These are phyloP conservation scores for Mrakia hoshinonis DNA, from an alignment of 768 basidiomycete species.

Conservation along the genomic window DNA sequence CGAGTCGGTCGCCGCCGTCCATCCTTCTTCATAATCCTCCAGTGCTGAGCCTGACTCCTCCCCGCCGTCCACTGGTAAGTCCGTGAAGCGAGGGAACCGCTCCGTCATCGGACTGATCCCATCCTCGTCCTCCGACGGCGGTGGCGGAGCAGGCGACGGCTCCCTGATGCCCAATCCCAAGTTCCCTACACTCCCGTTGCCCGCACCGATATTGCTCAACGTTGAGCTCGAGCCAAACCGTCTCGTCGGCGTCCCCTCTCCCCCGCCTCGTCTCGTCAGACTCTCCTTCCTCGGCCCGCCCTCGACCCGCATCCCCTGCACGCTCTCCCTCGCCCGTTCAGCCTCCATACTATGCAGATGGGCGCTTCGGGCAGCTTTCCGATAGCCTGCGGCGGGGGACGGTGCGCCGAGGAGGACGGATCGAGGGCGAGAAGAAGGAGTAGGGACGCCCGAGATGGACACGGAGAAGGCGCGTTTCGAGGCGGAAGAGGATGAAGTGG, in stretches of 20 bases:
- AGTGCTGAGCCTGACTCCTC: background rate
- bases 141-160: background rate
- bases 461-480: slow-evolving; percentile 6
- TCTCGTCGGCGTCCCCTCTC: background rate
- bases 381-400: background rate
- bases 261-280: background rate
- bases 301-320: background rate
- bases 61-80: background rate
- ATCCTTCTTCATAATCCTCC: slow-evolving; percentile 13
- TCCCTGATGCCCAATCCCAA: background rate
- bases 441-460: background rate
- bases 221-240: too few relatives aligned
- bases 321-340: background rate
- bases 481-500: background rate
- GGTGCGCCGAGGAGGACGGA: background rate
- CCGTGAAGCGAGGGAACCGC: too few relatives aligned
- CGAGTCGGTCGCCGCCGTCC: slow-evolving; percentile 8
- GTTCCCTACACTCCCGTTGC: background rate
- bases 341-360: slow-evolving; percentile 18
- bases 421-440: background rate
- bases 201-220: background rate
- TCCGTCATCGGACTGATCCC: too few relatives aligned
- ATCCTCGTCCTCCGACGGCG: too few relatives aligned
- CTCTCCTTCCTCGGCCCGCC: background rate
- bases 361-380: slow-evolving; percentile 5